These are phyloP conservation scores for Cyanidiococcus yangmingshanensis DNA, from an alignment of 23 red algal species.

Conservation along the genomic window DNA sequence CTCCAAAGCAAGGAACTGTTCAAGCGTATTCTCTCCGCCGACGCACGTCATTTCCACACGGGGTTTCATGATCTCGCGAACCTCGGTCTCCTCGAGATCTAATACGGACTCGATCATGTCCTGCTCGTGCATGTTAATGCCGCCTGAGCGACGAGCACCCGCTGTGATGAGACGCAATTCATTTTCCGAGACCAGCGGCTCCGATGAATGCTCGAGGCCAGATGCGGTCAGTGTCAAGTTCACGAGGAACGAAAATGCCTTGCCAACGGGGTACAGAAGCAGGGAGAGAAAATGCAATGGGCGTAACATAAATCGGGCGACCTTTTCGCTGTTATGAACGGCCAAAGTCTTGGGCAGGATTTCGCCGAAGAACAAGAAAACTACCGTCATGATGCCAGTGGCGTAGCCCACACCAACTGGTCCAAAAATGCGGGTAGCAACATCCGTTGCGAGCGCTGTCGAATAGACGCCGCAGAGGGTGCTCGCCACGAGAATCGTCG, in stretches of 20 bases:
- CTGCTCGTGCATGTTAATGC: conserved; percentile 84
- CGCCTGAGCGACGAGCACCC: conserved; percentile 79
- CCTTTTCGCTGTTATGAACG: conserved; percentile 65
- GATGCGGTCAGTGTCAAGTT: conserved; percentile 51
- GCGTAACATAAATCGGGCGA: conserved; percentile 72
- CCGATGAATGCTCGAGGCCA: conserved; percentile 47
- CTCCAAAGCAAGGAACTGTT: conserved; percentile 54
- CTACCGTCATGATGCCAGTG: conserved; percentile 65
- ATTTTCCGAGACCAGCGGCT: conserved; percentile 68
- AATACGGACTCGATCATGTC: conserved; percentile 90
- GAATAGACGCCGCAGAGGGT: conserved; percentile 68
- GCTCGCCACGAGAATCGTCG: conserved; percentile 85
- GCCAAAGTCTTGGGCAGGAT: conserved; percentile 93
- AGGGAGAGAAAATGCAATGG: conserved; percentile 59
- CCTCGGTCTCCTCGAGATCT: conserved; percentile 87
- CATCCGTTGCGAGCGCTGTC: conserved; percentile 84
- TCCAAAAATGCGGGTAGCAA: conserved; percentile 74
- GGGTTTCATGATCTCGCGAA: conserved; percentile 85
- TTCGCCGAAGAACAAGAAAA: conserved; percentile 98
- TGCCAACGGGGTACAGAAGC: conserved; percentile 96
- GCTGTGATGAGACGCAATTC: conserved; percentile 92
- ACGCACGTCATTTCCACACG: conserved; percentile 84
- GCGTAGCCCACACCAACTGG: conserved; percentile 55
- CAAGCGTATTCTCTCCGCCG: conserved; percentile 27
- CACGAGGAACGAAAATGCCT: conserved; percentile 49